Base-by-base conservation (phyloP, 768 basidiomycete species). In the Trametes coccinea region DNA sequence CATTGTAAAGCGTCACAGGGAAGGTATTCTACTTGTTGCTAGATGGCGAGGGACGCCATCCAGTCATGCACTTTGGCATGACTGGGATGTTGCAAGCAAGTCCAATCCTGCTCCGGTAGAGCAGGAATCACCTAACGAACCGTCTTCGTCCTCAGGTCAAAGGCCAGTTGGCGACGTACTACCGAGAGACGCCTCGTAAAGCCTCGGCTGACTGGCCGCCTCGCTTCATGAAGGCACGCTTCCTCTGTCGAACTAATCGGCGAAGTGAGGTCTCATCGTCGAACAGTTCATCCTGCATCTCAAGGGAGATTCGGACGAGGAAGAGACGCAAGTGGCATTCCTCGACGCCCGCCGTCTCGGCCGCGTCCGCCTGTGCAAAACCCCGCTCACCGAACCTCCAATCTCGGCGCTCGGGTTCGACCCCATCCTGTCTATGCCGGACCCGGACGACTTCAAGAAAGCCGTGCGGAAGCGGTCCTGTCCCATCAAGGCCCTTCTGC, bases 41-140 rank as follows among this genome's bases (percentile, higher is more conserved):
- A 2, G 80, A 83, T 33, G 88, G 88, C 6, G 61, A 75, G 13
- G 89, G 88, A 0, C 78, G 77, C 67, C 71, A 82, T 63, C 90
- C 90, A 3, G 86, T 92, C 2, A 73, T 92, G 50, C 90, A 92
- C 69, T 90, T 92, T 65, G 91, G 90, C 2, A 93, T 92, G 91
- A 92, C 90, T 1, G 90, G 90, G n/a, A 88, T 85, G 84, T 76
- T 92, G 37, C 86, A 88, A 75, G 87, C 84, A 53, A 37, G 70
- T 22, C 22, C 22, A 22, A 22, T 22, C 22, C 22, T 22, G 22
- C 22, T 22, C 22, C 22, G 22, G 22, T 22, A 22, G 22, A 22
- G 22, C 22, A 22, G 22, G 22, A 22, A 22, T 22, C 22, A 22
- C 22, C 1, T 1, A 22, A 22, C 22, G 22, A 22, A 22, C 22